Evolutionary conservation across 768 basidiomycete species (phyloP).

Genomic region (Tricholomella constricta): DNA sequence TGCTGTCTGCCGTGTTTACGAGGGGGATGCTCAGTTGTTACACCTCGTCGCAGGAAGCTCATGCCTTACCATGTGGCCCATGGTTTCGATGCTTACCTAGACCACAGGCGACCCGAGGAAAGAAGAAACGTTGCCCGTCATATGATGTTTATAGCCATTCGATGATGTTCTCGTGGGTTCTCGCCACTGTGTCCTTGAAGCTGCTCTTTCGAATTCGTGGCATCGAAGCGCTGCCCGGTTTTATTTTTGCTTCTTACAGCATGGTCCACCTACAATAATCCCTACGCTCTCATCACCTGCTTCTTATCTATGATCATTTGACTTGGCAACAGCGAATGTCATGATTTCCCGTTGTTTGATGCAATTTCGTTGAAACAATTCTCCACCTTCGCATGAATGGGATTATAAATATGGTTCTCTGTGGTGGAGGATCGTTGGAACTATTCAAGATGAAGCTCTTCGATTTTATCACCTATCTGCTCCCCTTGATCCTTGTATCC

Average conservation of each 20-base stretch:
- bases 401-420: background rate
- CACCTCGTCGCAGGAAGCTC: background rate
- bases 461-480: background rate
- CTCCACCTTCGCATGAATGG: background rate
- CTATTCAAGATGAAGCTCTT: background rate
- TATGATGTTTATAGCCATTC: background rate
- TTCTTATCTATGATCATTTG: background rate
- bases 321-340: background rate
- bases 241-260: background rate
- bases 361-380: too few relatives aligned
- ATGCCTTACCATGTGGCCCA: background rate
- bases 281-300: background rate
- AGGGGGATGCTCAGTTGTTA: background rate
- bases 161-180: too few relatives aligned
- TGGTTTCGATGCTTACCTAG: background rate
- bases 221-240: background rate
- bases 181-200: too few relatives aligned
- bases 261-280: background rate
- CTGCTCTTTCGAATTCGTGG: background rate
- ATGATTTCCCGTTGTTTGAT: background rate
- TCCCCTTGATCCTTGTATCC: slow-evolving; percentile 11
- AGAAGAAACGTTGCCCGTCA: background rate
- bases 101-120: background rate
- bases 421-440: background rate
- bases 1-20: background rate